phyloP scores from a whole-genome alignment of 1,284 basidiomycete species.

The Marasmius oreades region DNA sequence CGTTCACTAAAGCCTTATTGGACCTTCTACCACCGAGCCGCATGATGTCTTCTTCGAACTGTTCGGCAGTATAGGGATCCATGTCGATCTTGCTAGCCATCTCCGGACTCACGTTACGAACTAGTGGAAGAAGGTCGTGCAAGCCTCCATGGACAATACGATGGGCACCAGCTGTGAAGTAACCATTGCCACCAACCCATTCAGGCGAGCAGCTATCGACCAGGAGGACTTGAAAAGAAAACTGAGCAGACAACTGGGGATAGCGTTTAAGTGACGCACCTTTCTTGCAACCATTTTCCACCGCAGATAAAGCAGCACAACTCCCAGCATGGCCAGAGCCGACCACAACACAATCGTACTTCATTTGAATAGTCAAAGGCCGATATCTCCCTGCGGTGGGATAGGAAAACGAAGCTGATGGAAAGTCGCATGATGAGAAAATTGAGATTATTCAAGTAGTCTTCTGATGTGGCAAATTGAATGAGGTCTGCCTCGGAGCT shows the following conservation, averaged over 20 bases:
- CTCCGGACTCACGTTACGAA: slow-evolving; percentile 43
- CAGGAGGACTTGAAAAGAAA: slow-evolving; percentile 40
- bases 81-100: slow-evolving; percentile 49
- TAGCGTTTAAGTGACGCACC: slow-evolving; percentile 21
- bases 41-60: slow-evolving; percentile 55
- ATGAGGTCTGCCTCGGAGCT: too few relatives aligned
- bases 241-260: neutral
- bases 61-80: slow-evolving; percentile 51
- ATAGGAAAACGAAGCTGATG: too few relatives aligned
- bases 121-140: slow-evolving; percentile 51
- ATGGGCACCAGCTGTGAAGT: slow-evolving; percentile 66
- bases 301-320: slow-evolving; percentile 59
- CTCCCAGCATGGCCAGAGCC: slow-evolving; percentile 69
- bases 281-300: slow-evolving; percentile 52
- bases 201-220: slow-evolving; percentile 61
- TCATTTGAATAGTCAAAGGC: neutral
- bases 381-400: too few relatives aligned
- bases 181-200: slow-evolving; percentile 69
- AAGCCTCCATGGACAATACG: slow-evolving; percentile 60
- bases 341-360: slow-evolving; percentile 58
- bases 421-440: too few relatives aligned
- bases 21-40: slow-evolving; percentile 50
- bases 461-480: too few relatives aligned
- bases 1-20: slow-evolving; percentile 43
- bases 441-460: too few relatives aligned